Evolutionary conservation across 257 asterid species (phyloP), one percentile per base, ranked within the genome.

Genomic region (Solanum dulcamara): DNA sequence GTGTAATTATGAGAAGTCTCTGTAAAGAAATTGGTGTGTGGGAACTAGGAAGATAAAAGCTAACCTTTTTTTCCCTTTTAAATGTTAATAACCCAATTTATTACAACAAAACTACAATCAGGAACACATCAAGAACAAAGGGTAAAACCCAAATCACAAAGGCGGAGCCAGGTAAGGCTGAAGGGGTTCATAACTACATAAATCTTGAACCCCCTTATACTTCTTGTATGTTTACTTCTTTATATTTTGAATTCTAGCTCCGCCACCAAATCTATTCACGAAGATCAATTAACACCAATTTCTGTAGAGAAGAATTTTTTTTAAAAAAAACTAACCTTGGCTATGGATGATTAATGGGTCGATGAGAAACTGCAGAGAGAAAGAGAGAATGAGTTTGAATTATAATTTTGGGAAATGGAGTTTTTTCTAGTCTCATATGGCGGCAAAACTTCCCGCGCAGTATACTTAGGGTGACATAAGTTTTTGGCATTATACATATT

Each of bases 391-490:
- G 48, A 2, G 20, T 22, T 4, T 72, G 81, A 38, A 72, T 2
- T n/a, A 40, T 9, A 72, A 38, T 5, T 15, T 44, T 15, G 40
- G 60, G 6, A 75, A 75, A 4, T 74, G 28, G 82, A 26, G 40
- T 1, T 38, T 40, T 42, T 24, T 14, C 7, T 75, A 26, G 24
- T 15, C 9, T 24, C 40, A 71, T 66, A 33, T 83, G 88, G 91
- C 91, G 91, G 87, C 17, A 81, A 89, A 80, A 37, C 11, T 83
- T 87, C 91, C 91, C 91, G 89, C 91, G 35, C 60, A 0, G n/a
- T n/a, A n/a, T n/a, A n/a, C n/a, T n/a, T n/a, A n/a, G n/a, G n/a
- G n/a, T n/a, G n/a, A n/a, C n/a, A n/a, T n/a, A n/a, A n/a, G n/a
- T n/a, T n/a, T n/a, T n/a, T n/a, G n/a, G n/a, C n/a, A n/a, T n/a